Percentiles rank a stretch among this genome's conserved stretches.
Evolutionary conservation across 164 flowering plant species (phyloP).

Genomic region (Magnolia sinica): DNA sequence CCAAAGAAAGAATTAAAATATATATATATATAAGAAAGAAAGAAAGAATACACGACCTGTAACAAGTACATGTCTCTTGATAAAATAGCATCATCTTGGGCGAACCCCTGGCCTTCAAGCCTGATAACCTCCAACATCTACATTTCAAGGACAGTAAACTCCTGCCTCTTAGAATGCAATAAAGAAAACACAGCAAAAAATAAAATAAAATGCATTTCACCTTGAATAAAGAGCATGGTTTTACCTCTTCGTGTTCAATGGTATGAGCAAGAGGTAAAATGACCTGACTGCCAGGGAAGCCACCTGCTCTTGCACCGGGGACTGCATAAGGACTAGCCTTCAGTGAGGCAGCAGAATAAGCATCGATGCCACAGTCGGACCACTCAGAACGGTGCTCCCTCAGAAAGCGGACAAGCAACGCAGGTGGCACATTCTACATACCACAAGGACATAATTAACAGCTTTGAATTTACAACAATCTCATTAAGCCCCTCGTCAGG

Average conservation of each 20-base stretch:
- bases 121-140: constrained; percentile 77
- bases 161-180: not conserved
- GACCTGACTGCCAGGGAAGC: constrained; percentile 62
- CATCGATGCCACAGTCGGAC: constrained; percentile 80
- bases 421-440: constrained; percentile 75
- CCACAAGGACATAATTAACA: not conserved
- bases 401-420: constrained; percentile 72
- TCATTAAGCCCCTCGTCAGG: too few species aligned
- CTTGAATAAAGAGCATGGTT: not conserved
- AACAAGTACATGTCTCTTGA: constrained; percentile 63
- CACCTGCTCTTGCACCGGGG: constrained; percentile 56
- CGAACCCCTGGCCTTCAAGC: constrained; percentile 64
- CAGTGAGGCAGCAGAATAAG: constrained; percentile 67
- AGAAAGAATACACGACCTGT: constrained; percentile 39
- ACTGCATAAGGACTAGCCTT: constrained; percentile 56
- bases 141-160: not conserved
- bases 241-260: constrained; percentile 77
- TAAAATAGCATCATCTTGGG: constrained; percentile 60
- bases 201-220: not conserved
- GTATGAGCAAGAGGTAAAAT: constrained; percentile 78
- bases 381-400: constrained; percentile 90
- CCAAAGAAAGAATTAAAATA: too few species aligned
- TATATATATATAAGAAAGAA: too few species aligned
- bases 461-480: not conserved
- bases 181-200: not conserved